Base-by-base conservation (phyloP, 1,284 basidiomycete species). In the Naganishia sp. region DNA sequence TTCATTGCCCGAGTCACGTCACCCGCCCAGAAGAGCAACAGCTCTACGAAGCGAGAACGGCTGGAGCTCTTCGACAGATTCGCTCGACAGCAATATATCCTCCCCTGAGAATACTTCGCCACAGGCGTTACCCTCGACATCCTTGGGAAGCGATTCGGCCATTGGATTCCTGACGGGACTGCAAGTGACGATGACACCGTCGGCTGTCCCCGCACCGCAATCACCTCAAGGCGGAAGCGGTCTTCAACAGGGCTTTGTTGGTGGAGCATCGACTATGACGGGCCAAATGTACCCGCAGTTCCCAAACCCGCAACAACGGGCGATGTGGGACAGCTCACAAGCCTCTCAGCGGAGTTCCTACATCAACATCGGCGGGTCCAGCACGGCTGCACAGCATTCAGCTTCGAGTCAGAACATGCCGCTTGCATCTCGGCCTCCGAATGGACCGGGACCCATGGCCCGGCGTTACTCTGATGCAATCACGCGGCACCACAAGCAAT, bases 401-500 rank as follows among this genome's bases (percentile, higher is more conserved):
- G 36, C 36, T 39, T 9, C 10, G 36, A 39, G 13, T 7, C 36
- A 39, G 36, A 39, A 55, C 6, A 21, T 42, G 1, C 53, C 53
- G 21, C 53, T 13, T 42, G 53, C 16, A 42, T n/a, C 31, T 7
- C 53, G 21, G 6, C 18, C 16, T 25, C 53, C 18, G 18, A 36
- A 31, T 23, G 39, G 23, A 7, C 53, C 53, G 16, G 53, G 53
- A 21, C 53, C 53, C 33, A 55, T 55, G 53, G 31, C 53, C 3
- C 39, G 59, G 36, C 59, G 59, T 6, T 52, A 43, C 39, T 61
- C 59, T 16, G 59, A 61, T 42, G 59, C 59, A 6, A 23, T 61
- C 36, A 61, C 48, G 10, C 59, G 49, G 9, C 59, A 42, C 23
- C 59, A 61, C 18, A 36, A 16, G 6, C 48, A 49, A 2, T 59